Base-by-base conservation (phyloP, 139 green algal genomes). In the Coelastrella sp. region DNA sequence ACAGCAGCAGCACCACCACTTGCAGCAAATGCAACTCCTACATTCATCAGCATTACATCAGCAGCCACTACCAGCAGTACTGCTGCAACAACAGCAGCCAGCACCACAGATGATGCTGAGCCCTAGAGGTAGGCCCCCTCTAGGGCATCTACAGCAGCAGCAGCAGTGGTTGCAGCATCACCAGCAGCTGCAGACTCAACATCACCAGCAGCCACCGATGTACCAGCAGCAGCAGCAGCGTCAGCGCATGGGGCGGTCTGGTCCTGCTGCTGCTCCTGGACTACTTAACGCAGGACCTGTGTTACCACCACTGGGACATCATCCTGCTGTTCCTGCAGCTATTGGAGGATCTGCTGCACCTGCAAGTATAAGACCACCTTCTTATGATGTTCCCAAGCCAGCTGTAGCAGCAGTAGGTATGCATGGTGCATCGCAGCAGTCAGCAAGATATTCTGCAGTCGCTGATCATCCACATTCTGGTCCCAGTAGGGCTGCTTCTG, bases 51-150 rank as follows among this genome's bases (percentile, higher is more conserved):
- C 35, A n/a, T 37, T 25, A 25, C 30, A 43, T 25, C 71, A 63
- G 71, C 71, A 79, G 71, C 71, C 11, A 57, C 11, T 0, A 9
- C 45, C 45, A 57, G 45, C n/a, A n/a, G n/a, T n/a, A n/a, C n/a
- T n/a, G n/a, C n/a, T n/a, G n/a, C n/a, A n/a, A n/a, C n/a, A 77
- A 38, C 68, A 78, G 8, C 69, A n/a, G 27, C 32, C 67, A 76
- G 34, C 19, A 57, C 19, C 37, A 76, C 48, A 43, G 15, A 57
- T 19, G 11, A 50, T 40, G 11, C 30, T 38, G 32, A 76, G 17
- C 17, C 19, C 15, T 25, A 53, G 17, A 19, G 27, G 62, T 30
- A 19, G n/a, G 21, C 59, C 59, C 11, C n/a, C 9, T 27, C 63
- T 27, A 17, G 15, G 21, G 15, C 43, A 62, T 6, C 41, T 63